Base-by-base conservation (phyloP, 2,329 filamentous ascomycete species). In the Thelonectria olida region DNA sequence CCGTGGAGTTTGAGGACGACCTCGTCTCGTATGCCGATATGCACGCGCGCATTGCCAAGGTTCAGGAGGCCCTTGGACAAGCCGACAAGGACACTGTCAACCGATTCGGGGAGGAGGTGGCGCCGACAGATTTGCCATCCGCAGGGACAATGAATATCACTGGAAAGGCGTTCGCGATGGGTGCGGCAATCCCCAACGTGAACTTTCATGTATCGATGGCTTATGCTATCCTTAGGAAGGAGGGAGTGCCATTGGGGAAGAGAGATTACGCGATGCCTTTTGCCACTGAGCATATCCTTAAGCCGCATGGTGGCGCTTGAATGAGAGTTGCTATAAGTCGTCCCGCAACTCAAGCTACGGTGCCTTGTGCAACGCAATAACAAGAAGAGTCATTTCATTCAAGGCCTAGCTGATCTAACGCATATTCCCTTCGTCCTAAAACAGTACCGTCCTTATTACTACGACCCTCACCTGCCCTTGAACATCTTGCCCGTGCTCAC, bases 241-340 rank as follows among this genome's bases (percentile, higher is more conserved):
- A 85, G 72, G 88, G 87, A 1, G 84, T 88, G n/a, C 79, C 79
- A 0, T 17, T 90, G n/a, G 86, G 85, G 15, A 90, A 89, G 78
- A 54, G 61, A 38, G 84, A 89, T 67, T 89, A 45, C 38, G 28
- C 28, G 7, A 45, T 44, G 51, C 36, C 39, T 23, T 54, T 54
- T 13, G 51, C 20, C 9, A 25, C 1, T 2, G 51, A 54, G 20
- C 51, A 54, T 23, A 54, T 54, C 12, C 9, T 54, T 12, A 38
- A 42, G 23, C 25, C 34, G 5, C 34, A 38, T n/a, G n/a, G n/a
- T n/a, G n/a, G n/a, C n/a, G n/a, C n/a, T n/a, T n/a, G n/a, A n/a
- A n/a, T n/a, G n/a, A n/a, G n/a, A n/a, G n/a, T n/a, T n/a, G n/a
- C n/a, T n/a, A n/a, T n/a, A n/a, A n/a, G n/a, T n/a, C n/a, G n/a